These are phyloP conservation scores for Pseudogymnoascus sp. DNA, from an alignment of 2,329 filamentous ascomycete genomes.

Conservation along the genomic window DNA sequence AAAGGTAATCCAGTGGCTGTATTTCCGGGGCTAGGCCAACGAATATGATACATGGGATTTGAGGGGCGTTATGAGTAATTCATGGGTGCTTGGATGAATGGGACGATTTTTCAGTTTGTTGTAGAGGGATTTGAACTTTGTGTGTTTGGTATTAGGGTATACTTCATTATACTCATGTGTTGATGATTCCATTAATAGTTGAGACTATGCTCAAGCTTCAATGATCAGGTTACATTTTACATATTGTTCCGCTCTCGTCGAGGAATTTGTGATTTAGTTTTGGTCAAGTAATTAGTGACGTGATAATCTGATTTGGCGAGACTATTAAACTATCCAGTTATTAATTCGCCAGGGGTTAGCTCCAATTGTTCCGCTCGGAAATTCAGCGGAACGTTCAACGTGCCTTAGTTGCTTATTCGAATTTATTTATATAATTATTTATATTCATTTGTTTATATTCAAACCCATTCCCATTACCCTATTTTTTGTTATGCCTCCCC, in stretches of 20 bases:
- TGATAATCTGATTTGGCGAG: constrained; percentile 1
- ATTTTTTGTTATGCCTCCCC: background rate
- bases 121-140: background rate
- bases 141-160: background rate
- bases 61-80: background rate
- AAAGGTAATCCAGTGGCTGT: background rate
- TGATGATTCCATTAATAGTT: background rate
- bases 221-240: background rate
- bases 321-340: background rate
- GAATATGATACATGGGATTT: constrained; percentile 1
- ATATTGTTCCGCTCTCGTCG: background rate
- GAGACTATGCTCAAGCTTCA: background rate
- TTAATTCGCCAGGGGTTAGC: background rate
- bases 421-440: background rate
- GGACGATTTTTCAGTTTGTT: background rate
- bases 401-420: background rate
- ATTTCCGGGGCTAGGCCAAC: background rate
- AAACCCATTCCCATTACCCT: background rate
- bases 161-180: background rate
- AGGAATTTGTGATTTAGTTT: background rate
- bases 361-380: background rate
- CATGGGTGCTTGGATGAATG: background rate
- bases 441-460: background rate
- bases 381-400: background rate
- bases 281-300: background rate